Evolutionary conservation across 2,329 filamentous ascomycete species (phyloP).

Genomic region (Aschersonia sp.): DNA sequence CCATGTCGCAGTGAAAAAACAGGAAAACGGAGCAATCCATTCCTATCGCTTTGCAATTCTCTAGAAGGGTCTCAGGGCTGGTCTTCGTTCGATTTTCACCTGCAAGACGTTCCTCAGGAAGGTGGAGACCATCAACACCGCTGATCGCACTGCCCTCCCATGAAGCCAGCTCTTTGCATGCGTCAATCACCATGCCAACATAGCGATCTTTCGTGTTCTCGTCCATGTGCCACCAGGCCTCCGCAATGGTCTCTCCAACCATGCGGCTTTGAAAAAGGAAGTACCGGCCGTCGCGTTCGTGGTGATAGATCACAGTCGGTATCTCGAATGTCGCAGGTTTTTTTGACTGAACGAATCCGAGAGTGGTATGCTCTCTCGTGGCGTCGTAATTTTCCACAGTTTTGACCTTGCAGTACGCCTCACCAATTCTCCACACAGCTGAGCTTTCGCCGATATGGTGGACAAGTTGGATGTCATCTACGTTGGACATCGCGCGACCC

Average conservation of each 20-base stretch:
- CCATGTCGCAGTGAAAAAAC: slow-evolving; percentile 9
- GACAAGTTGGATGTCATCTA: neutral
- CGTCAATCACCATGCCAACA: slow-evolving; percentile 7
- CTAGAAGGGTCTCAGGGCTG: slow-evolving; percentile 5
- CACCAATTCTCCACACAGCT: slow-evolving; percentile 8
- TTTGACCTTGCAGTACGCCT: slow-evolving; percentile 9
- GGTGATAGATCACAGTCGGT: slow-evolving; percentile 8
- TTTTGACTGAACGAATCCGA: slow-evolving; percentile 3
- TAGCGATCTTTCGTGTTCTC: slow-evolving; percentile 10
- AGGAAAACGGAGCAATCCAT: slow-evolving; percentile 8
- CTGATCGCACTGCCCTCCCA: slow-evolving; percentile 2
- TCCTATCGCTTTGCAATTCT: slow-evolving; percentile 6
- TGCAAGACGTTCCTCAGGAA: slow-evolving; percentile 4
- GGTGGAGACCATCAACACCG: slow-evolving; percentile 6
- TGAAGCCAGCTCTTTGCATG: slow-evolving; percentile 5
- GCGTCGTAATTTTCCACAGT: slow-evolving; percentile 1
- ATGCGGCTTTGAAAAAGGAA: slow-evolving; percentile 12
- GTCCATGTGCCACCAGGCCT: slow-evolving; percentile 11
- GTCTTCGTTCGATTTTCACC: neutral
- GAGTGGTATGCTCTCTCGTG: slow-evolving; percentile 8
- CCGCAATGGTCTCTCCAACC: slow-evolving; percentile 12
- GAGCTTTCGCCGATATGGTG: slow-evolving; percentile 2
- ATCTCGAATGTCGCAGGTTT: slow-evolving; percentile 5
- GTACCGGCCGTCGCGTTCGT: slow-evolving; percentile 9
- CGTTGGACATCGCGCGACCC: neutral